Evolutionary conservation across 2,329 filamentous ascomycete species (phyloP).

Genomic region (Stylonectria norvegica): DNA sequence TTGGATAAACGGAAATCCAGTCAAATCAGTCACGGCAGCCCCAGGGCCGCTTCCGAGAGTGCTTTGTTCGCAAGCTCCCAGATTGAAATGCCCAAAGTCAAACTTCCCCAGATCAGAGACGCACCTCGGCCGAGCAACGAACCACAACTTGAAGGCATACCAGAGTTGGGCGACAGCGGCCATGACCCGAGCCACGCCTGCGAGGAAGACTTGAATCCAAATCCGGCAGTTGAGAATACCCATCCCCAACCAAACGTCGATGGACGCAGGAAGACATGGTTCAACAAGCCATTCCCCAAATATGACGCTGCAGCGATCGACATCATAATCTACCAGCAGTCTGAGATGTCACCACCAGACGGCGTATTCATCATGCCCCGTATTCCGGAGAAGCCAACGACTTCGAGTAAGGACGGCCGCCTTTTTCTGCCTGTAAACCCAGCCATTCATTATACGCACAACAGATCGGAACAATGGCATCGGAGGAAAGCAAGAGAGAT

Average conservation of each 20-base stretch:
- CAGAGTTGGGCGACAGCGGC: too few species aligned
- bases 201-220: too few species aligned
- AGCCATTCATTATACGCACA: conserved; percentile 44
- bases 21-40: not conserved
- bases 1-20: not conserved
- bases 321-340: conserved; percentile 38
- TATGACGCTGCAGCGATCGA: conserved; percentile 35
- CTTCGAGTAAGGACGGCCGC: conserved; percentile 26
- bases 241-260: too few species aligned
- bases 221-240: too few species aligned
- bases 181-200: too few species aligned
- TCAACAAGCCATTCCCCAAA: too few species aligned
- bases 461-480: conserved; percentile 44
- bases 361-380: conserved; percentile 15
- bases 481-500: conserved; percentile 50
- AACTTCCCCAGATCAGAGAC: too few species aligned
- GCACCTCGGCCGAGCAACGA: too few species aligned
- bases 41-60: too few species aligned
- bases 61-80: too few species aligned
- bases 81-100: too few species aligned
- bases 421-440: conserved; percentile 50
- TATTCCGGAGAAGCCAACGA: conserved; percentile 3
- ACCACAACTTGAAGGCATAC: too few species aligned
- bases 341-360: conserved; percentile 21
- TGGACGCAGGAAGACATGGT: conserved; percentile 6